Evolutionary conservation across 1,284 basidiomycete genomes (phyloP), one percentile per base, ranked within the genome.

Genomic region (Gomphus bonarii): DNA sequence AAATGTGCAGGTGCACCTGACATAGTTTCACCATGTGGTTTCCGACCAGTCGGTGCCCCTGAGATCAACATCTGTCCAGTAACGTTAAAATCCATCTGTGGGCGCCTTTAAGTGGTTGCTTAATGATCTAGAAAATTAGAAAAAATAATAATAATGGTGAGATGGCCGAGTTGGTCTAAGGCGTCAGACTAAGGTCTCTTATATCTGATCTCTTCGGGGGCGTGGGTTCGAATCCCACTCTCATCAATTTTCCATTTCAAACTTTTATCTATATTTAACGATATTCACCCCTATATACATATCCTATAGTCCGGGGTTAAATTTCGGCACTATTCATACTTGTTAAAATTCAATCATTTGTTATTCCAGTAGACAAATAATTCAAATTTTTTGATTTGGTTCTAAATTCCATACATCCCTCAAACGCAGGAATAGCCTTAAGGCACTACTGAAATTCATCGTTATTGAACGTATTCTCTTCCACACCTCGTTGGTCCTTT

Each of bases 201-300:
- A 44, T 47, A 55, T 55, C 54, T 55, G 40, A 55, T 55, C 54
- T 55, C 60, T 33, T 58, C 59, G 31, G 57, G 68, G 73, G 72
- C 72, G 69, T 69, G 73, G 70, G 72, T 73, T 71, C 73, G 68
- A 74, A 72, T 73, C 72, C 70, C 71, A 66, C 73, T 70, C 66
- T 70, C 66, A 68, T 71, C 70, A 69, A 14, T 43, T 28, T 38
- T 3, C 16, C 46, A 1, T 48, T 16, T 16, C n/a, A 12, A 1
- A 40, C n/a, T 40, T 40, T 12, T 12, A 6, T 16, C 9, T 38
- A 38, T 16, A 7, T 38, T 38, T 12, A 3, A 16, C 14, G 14
- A 38, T 38, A 3, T 12, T 16, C n/a, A 16, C 6, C 14, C 38
- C n/a, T n/a, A n/a, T 16, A 40, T 3, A 40, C 12, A 6, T 12